Percentiles rank a stretch among this genome's conserved stretches.
Conservation (phyloP, 768 basidiomycete genomes). For the Pisolithus albus region DNA sequence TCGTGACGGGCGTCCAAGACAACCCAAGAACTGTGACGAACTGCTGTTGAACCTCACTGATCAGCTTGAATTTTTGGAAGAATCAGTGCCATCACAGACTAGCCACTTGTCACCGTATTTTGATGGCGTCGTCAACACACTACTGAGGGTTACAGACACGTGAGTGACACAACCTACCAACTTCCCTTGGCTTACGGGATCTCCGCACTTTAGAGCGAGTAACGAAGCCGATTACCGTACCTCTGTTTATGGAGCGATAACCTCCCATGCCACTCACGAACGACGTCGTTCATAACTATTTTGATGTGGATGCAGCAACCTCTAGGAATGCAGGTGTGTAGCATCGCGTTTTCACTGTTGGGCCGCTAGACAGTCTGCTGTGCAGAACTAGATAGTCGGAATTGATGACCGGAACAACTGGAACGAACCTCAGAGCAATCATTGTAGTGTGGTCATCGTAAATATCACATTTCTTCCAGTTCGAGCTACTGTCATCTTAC, state of each 20-base stretch:
- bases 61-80: too few species aligned
- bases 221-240: conserved; percentile 93
- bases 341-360: too few species aligned
- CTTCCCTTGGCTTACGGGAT: conserved; percentile 8
- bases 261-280: conserved; percentile 78
- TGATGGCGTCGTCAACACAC: conserved; percentile 75
- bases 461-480: conserved; percentile 23
- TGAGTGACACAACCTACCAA: conserved; percentile 28
- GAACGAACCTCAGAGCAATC: conserved; percentile 92
- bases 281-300: too few species aligned
- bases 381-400: too few species aligned
- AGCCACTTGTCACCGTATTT: conserved; percentile 84
- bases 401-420: too few species aligned
- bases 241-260: conserved; percentile 93
- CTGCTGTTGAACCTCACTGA: too few species aligned
- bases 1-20: too few species aligned
- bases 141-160: conserved; percentile 86
- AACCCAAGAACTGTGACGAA: too few species aligned
- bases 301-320: too few species aligned
- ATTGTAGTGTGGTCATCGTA: conserved; percentile 86
- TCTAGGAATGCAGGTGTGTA: too few species aligned
- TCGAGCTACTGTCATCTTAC: background rate
- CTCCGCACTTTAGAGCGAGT: conserved; percentile 40
- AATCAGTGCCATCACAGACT: conserved; percentile 39
- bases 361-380: too few species aligned